Evolutionary conservation across 1,284 basidiomycete genomes (phyloP), one percentile per base, ranked within the genome.

Genomic region (Naganishia liquefaciens): DNA sequence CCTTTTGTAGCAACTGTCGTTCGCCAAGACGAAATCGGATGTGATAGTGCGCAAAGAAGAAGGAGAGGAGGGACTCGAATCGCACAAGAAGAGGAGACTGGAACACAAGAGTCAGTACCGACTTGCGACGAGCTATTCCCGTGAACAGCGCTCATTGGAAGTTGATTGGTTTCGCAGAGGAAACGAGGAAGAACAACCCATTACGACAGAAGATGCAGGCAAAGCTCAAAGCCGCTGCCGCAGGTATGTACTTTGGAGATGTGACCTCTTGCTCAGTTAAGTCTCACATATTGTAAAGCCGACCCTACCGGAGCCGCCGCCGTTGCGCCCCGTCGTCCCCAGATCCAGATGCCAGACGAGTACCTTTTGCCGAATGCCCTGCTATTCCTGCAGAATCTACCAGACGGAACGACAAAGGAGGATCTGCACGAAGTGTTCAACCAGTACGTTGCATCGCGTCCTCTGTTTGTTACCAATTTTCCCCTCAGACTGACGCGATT

Each of bases 361-460:
- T 99, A 99, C 80, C 85, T 99, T 9, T 96, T 96, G 4, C 95
- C 95, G 37, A 99, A 99, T 88, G 93, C 93, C 78, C 95, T 98
- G 80, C 85, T 99, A 63, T 99, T 99, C 84, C 78, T 99, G 70
- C 95, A 99, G 81, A 96, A 96, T 77, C 82, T 96, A 33, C 93
- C 93, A n/a, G 80, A 81, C 60, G 91, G 93, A 73, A 88, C 81
- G 71, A 91, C 88, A 61, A 92, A 94, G 75, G 92, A 94, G 62
- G 88, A 91, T 73, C 87, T 97, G 70, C 86, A 88, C 77, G 86
- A 87, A 1, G 82, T 96, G 40, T 96, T 96, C 81, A 87, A 90
- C 66, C 89, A 92, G 89, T 93, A 69, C 69, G 84, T 84, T 13
- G 6, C 33, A 37, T 37, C 13, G 33, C n/a, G 13, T 9, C 33